Evolutionary conservation across 2,329 filamentous ascomycete genomes (phyloP), one percentile per base, ranked within the genome.

Genomic region (Zopfia rhizophila): DNA sequence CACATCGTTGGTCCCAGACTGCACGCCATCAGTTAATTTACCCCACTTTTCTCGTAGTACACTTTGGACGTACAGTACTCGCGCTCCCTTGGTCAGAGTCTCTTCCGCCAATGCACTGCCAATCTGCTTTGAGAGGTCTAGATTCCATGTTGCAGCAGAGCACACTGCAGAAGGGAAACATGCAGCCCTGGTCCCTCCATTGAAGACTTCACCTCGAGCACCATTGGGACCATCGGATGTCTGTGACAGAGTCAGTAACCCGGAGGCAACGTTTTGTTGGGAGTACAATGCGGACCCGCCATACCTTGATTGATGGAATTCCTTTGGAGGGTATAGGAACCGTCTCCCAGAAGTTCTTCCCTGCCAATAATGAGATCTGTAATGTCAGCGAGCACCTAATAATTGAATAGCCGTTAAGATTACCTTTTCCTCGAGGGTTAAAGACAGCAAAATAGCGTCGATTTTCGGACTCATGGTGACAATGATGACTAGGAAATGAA

Each of bases 141-240:
- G 83, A 63, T 92, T 88, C 86, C 87, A 93, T 17, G 89, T 90
- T 25, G 89, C 86, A 13, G 68, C 68, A n/a, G 64, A 63, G 18
- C 88, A 89, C 7, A 92, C 78, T 0, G 87, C 89, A 48, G 90
- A 86, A 7, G 89, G 89, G 53, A 92, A 88, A 42, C 90, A 83
- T 14, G 89, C 89, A 21, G 89, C 88, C 45, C 73, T 69, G 13
- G 73, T 77, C 38, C 85, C 83, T 55, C 84, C 82, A 66, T 87
- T 85, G 75, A 88, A 88, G 36, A 79, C 81, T 19, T 63, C 69
- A 16, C 85, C 86, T 51, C 86, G 78, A 27, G 86, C 81, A 29
- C 86, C 86, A 60, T 89, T 89, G 25, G 87, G 86, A 0, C 86
- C 86, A 58, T 89, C 86, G 19, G 82, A 82, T 22, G 85, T 76